A percentile compares a stretch with the other conserved stretches of the same genome.
Conservation (phyloP, 2,329 filamentous ascomycete genomes). For the Calonectria crousiana region DNA sequence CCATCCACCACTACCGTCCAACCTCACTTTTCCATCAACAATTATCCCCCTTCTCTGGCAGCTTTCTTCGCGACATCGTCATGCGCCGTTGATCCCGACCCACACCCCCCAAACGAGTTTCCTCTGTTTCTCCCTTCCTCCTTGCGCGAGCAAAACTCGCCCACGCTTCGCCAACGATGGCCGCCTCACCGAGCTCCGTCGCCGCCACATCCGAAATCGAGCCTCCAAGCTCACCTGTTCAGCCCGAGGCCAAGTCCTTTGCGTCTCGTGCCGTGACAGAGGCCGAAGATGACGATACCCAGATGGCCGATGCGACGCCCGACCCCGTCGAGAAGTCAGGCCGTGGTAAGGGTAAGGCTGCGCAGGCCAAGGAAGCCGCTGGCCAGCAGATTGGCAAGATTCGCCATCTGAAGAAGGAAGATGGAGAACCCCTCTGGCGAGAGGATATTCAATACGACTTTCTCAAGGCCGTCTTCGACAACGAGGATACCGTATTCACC, state of each 20-base stretch:
- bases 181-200: constrained; percentile 55
- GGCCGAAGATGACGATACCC: constrained; percentile 62
- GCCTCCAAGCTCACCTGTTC: constrained; percentile 59
- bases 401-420: constrained; percentile 87
- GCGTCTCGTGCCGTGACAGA: constrained; percentile 59
- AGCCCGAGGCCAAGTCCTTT: constrained; percentile 59
- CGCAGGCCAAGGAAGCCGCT: constrained; percentile 51
- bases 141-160: constrained; percentile 7
- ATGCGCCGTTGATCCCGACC: constrained; percentile 39
- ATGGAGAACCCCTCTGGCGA: constrained; percentile 88
- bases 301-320: constrained; percentile 57
- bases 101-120: constrained; percentile 19
- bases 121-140: constrained; percentile 7
- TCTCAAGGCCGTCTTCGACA: constrained; percentile 82
- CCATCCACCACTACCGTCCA: background rate
- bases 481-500: constrained; percentile 83
- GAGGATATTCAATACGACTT: constrained; percentile 93
- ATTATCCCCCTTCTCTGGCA: constrained; percentile 17
- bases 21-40: constrained; percentile 27
- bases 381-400: constrained; percentile 74
- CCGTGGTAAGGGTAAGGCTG: constrained; percentile 51
- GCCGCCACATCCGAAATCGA: constrained; percentile 60
- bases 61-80: constrained; percentile 27
- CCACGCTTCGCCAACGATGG: constrained; percentile 48
- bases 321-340: constrained; percentile 57